These are phyloP conservation scores for Coprinopsis marcescibilis DNA, from an alignment of 768 basidiomycete genomes.

Conservation along the genomic window DNA sequence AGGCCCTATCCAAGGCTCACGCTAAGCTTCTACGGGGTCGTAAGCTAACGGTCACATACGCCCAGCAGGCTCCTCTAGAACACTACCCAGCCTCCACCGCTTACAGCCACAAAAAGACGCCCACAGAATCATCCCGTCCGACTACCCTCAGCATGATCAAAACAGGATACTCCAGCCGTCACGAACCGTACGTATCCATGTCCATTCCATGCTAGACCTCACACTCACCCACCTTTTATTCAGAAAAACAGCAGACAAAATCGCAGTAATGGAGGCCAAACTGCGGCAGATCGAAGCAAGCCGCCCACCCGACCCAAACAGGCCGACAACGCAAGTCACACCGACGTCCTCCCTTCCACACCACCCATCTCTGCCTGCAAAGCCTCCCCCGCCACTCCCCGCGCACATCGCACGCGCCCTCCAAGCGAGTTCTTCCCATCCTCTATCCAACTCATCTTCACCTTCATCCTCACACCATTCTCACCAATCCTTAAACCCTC, in stretches of 20 bases:
- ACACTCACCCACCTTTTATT: constrained; percentile 10
- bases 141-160: constrained; percentile 90
- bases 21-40: constrained; percentile 82
- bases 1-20: constrained; percentile 67
- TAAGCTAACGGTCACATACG: constrained; percentile 86
- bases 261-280: constrained; percentile 95
- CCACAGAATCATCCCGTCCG: constrained; percentile 59
- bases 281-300: constrained; percentile 65
- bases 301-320: background rate
- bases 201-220: background rate
- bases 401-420: constrained; percentile 5
- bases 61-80: constrained; percentile 72
- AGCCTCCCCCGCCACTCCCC: constrained; percentile 31
- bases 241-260: constrained; percentile 76
- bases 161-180: constrained; percentile 39
- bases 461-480: no score
- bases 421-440: no score
- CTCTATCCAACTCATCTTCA: no score
- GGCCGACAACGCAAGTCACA: constrained; percentile 4
- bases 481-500: no score
- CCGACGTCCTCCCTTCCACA: constrained; percentile 11
- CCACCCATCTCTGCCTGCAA: constrained; percentile 38
- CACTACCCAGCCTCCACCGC: constrained; percentile 25
- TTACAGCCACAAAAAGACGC: constrained; percentile 34
- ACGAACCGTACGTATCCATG: constrained; percentile 33